These are phyloP conservation scores for Panus rudis DNA, from an alignment of 768 basidiomycete genomes.

Conservation along the genomic window DNA sequence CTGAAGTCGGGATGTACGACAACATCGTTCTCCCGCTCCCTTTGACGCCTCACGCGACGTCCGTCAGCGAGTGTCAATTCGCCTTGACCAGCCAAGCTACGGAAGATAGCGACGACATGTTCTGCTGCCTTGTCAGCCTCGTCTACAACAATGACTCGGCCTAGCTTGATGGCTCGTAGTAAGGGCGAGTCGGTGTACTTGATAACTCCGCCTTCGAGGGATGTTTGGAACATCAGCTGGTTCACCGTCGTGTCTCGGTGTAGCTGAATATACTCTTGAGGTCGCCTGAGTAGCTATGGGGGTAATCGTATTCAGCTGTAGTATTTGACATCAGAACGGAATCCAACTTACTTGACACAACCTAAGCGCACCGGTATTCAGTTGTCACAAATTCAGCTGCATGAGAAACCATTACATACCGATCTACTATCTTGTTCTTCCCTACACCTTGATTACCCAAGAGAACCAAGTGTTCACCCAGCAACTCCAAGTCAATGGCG, in stretches of 20 bases:
- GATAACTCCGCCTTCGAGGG: conserved; percentile 50
- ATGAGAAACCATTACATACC: conserved; percentile 27
- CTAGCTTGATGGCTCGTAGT: conserved; percentile 51
- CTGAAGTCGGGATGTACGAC: conserved; percentile 59
- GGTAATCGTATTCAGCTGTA: too few species aligned
- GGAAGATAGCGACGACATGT: conserved; percentile 66
- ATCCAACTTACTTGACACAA: conserved; percentile 44
- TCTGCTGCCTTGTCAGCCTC: conserved; percentile 72
- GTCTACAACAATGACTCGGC: conserved; percentile 63
- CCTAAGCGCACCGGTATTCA: conserved; percentile 19
- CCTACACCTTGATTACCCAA: conserved; percentile 62
- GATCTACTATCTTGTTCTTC: conserved; percentile 64
- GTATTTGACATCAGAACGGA: too few species aligned
- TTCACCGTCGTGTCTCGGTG: conserved; percentile 67
- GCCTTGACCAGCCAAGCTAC: conserved; percentile 58
- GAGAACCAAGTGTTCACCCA: conserved; percentile 58
- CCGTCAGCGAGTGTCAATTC: conserved; percentile 62
- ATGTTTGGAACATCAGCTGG: conserved; percentile 63
- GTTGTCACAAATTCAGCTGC: neutral
- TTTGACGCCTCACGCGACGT: conserved; percentile 40
- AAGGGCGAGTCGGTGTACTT: conserved; percentile 61
- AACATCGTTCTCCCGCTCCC: conserved; percentile 47
- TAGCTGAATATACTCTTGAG: conserved; percentile 63
- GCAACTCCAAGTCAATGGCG: conserved; percentile 52
- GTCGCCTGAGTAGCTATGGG: conserved; percentile 49